Evolutionary conservation across 2,329 filamentous ascomycete genomes (phyloP), one percentile per base, ranked within the genome.

Genomic region (Alternaria longipes): DNA sequence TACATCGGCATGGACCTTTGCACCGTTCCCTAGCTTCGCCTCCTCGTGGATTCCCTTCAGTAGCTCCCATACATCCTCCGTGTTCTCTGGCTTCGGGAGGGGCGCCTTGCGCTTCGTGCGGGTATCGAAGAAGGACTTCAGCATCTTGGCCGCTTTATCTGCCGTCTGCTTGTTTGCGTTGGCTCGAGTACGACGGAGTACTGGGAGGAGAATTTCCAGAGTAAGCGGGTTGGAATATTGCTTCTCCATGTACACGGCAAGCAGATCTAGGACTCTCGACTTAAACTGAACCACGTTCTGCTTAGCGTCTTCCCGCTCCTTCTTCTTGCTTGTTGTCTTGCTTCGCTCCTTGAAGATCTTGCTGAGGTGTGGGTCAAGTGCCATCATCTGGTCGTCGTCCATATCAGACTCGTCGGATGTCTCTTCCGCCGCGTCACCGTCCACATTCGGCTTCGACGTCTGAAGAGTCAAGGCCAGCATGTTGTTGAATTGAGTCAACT

Each of bases 351-450:
- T 89, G 84, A 98, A 96, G 63, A 97, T 92, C 65, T 92, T 91
- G 52, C 89, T 88, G 4, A 99, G 87, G 74, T 94, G 90, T 11
- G 87, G 86, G 72, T 98, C 94, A 16, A 98, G 83, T 4, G 89
- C 89, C 81, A 97, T 89, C 95, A 98, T 98, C 75, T 97, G 91
- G 18, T 94, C 93, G 80, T 98, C 94, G 63, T 93, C 91, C 93
- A 99, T 97, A 79, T 97, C 92, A 26, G 86, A 87, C 22, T 83
- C 81, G 61, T 91, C 90, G 12, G 84, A 84, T 9, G 86, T 86
- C 30, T 88, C 88, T 1, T 85, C 85, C 2, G 85, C 85, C 63
- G 89, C 86, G 54, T 89, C 86, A 74, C 90, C 86, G 22, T 84
- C 81, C 22, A 81, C 79, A 20, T 80, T 80, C 49, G 90, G 90